Base-by-base conservation (phyloP, 768 basidiomycete species). In the Amyloporia xantha region DNA sequence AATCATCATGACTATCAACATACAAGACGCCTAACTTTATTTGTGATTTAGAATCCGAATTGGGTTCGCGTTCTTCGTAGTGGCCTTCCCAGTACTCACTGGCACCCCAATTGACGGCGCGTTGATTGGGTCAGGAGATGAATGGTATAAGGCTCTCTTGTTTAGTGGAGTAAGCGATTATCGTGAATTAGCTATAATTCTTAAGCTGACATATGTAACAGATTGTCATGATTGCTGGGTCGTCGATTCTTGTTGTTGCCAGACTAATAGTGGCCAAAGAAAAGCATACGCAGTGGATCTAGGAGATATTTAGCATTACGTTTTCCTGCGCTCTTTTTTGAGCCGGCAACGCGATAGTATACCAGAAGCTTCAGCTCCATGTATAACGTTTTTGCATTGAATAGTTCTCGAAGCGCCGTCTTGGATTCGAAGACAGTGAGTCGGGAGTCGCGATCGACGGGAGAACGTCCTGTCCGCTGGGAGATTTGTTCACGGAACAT, bases 41-140 rank as follows among this genome's bases (percentile, higher is more conserved):
- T n/a, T n/a, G n/a, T n/a, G n/a, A n/a, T n/a, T 39, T 21, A 39
- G 38, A 13, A 7, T 56, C 15, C 55, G 63, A 4, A 50, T 60
- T 30, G 64, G 63, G 19, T n/a, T 62, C 30, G 53, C 52, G 0
- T 61, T 49, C 26, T 44, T 54, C 44, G 20, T 64, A 38, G 33
- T 43, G 19, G 39, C 44, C 4, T 54, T 62, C 36, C 53, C 49
- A 10, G 27, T 47, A 2, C 54, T 65, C 17, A 56, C 50, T 1
- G 63, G 63, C n/a, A 53, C 48, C 6, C 63, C 64, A 4, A 64
- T 64, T 39, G 30, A 35, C 28, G 64, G 64, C n/a, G 52, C 52
- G 21, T 48, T 62, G 12, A 39, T 60, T 9, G 52, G 49, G 15
- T 33, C 49, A 20, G 11, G 12, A 12, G 19, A 38, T 3, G 41